phyloP scores from a whole-genome alignment of 495 filamentous ascomycete species.

The Rusavskia elegans region DNA sequence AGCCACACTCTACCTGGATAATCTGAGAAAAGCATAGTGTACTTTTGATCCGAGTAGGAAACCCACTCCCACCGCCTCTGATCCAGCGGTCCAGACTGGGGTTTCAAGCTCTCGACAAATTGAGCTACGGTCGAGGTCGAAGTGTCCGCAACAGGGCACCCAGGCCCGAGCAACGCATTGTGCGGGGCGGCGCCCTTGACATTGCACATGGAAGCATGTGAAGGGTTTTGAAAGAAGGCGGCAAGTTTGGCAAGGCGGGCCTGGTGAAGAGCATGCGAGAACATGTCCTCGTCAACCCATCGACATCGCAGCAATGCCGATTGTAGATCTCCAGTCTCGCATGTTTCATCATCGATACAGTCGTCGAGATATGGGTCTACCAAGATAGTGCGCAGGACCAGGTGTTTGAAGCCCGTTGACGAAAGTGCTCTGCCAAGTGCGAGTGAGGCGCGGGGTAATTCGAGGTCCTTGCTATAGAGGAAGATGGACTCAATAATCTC shows the following conservation, averaged over 20 bases:
- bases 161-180: not conserved
- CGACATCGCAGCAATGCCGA: conserved; percentile 3
- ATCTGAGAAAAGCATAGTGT: not conserved
- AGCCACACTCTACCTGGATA: not conserved
- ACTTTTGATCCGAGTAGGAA: not conserved
- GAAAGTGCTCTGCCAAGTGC: conserved; percentile 23
- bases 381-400: conserved; percentile 1
- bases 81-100: not conserved
- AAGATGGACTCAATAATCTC: conserved; percentile 41
- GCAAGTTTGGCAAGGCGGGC: not conserved
- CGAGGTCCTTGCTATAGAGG: conserved; percentile 30
- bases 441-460: conserved; percentile 28
- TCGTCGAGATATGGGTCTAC: not conserved
- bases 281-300: conserved; percentile 5
- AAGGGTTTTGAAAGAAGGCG: not conserved
- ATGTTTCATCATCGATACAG: not conserved
- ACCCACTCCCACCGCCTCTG: not conserved
- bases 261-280: not conserved
- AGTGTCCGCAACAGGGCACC: not conserved
- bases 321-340: conserved; percentile 1
- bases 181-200: not conserved
- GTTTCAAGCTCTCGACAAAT: not conserved
- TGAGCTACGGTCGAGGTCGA: not conserved
- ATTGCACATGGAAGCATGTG: not conserved
- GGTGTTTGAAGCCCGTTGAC: conserved; percentile 2